phyloP scores from a whole-genome alignment of 73 alveolate species.

The Paramecium caudatum region DNA sequence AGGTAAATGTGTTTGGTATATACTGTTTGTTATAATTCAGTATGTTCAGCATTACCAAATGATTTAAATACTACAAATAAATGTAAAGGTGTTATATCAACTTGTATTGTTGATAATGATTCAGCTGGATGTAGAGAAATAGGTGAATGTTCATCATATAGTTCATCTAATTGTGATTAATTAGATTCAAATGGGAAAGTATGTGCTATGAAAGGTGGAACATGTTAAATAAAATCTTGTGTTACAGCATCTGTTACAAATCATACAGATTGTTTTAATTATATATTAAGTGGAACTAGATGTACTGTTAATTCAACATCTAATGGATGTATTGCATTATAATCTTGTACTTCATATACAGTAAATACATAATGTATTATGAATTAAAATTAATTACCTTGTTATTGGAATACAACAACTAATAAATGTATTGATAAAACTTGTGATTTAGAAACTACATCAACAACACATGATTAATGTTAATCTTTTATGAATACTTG shows the following conservation, averaged over 20 bases:
- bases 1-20: constrained; percentile 34
- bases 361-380: not conserved
- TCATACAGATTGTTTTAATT: constrained; percentile 3
- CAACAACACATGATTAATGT: constrained; percentile 26
- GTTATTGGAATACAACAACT: constrained; percentile 33
- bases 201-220: not conserved
- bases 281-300: not conserved
- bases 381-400: not conserved
- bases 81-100: not conserved
- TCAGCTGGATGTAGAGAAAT: not conserved
- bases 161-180: not conserved
- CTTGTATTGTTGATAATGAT: not conserved
- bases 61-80: not conserved
- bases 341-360: not conserved
- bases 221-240: not conserved
- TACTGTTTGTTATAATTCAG: not conserved
- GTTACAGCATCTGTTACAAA: not conserved
- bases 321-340: constrained; percentile 35
- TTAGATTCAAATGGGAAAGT: not conserved
- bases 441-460: not conserved
- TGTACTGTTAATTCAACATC: not conserved
- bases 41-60: not conserved
- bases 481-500: not conserved
- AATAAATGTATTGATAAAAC: not conserved
- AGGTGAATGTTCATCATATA: constrained; percentile 33